Conservation (phyloP, 2,329 filamentous ascomycete genomes). For the Pyricularia sp. region DNA sequence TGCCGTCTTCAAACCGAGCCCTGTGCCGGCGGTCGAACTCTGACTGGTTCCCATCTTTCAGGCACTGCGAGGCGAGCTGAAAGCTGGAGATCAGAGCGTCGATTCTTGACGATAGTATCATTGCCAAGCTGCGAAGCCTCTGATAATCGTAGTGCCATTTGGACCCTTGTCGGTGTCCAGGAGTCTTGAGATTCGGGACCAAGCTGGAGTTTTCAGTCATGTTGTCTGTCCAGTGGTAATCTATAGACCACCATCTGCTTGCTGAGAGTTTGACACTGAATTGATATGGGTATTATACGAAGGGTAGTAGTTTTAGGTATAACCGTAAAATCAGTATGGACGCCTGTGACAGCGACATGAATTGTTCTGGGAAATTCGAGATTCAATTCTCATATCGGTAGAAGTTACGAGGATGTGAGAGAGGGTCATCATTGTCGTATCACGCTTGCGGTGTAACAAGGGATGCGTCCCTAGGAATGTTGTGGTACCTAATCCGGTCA, state of each 20-base stretch:
- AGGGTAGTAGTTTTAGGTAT: no score
- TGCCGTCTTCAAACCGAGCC: background rate
- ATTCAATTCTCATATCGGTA: background rate
- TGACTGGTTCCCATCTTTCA: background rate
- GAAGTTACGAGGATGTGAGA: background rate
- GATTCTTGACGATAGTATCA: background rate
- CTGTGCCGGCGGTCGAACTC: background rate
- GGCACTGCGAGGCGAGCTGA: background rate
- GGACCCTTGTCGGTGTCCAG: background rate
- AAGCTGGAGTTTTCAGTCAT: background rate
- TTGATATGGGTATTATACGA: no score
- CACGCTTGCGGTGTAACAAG: background rate
- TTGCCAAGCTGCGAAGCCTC: background rate
- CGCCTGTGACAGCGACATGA: background rate
- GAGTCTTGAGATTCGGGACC: background rate
- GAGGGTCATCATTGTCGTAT: background rate
- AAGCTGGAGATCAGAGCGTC: background rate
- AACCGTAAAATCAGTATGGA: background rate
- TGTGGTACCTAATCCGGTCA: background rate
- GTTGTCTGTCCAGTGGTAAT: background rate
- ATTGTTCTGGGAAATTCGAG: background rate
- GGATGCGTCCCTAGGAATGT: background rate
- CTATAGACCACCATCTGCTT: background rate
- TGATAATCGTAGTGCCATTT: background rate
- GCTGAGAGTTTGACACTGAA: background rate